Evolutionary conservation across 108 stramenopile species (phyloP).

Genomic region (Ochromonas danica): DNA sequence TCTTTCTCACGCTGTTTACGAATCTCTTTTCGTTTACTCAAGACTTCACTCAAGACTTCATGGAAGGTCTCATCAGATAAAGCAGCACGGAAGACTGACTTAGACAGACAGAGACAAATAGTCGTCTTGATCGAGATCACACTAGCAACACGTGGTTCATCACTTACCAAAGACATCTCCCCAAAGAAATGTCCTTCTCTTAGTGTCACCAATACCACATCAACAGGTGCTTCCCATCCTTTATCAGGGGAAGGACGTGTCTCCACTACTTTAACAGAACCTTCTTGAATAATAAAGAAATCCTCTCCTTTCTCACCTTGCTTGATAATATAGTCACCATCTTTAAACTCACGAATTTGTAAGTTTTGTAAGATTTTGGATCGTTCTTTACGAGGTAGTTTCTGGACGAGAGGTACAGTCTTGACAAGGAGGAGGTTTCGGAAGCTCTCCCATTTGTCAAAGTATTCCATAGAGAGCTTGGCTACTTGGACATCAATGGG

Average conservation of each 20-base stretch:
- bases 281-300: slow-evolving; percentile 33
- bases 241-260: not conserved
- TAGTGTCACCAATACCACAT: not conserved
- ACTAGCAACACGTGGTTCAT: slow-evolving; percentile 32
- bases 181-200: slow-evolving; percentile 30
- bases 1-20: slow-evolving; percentile 20
- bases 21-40: slow-evolving; percentile 20
- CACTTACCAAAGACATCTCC: slow-evolving; percentile 7
- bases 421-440: slow-evolving; percentile 15
- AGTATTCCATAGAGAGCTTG: not conserved
- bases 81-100: slow-evolving; percentile 19
- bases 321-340: slow-evolving; percentile 24
- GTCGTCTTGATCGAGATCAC: slow-evolving; percentile 5
- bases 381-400: slow-evolving; percentile 24
- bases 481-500: not conserved
- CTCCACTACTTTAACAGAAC: slow-evolving; percentile 19
- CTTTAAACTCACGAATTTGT: not conserved
- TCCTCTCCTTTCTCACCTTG: slow-evolving; percentile 29
- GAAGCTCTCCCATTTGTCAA: slow-evolving; percentile 17
- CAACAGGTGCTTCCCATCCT: not conserved
- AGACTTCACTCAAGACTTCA: slow-evolving; percentile 2
- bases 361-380: not conserved
- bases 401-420: slow-evolving; percentile 23
- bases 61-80: slow-evolving; percentile 2
- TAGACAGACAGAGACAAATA: slow-evolving; percentile 15